Percentiles rank a stretch among this genome's conserved stretches.
phyloP scores from a whole-genome alignment of 306 rosid genomes.

The Lagenaria siceraria region DNA sequence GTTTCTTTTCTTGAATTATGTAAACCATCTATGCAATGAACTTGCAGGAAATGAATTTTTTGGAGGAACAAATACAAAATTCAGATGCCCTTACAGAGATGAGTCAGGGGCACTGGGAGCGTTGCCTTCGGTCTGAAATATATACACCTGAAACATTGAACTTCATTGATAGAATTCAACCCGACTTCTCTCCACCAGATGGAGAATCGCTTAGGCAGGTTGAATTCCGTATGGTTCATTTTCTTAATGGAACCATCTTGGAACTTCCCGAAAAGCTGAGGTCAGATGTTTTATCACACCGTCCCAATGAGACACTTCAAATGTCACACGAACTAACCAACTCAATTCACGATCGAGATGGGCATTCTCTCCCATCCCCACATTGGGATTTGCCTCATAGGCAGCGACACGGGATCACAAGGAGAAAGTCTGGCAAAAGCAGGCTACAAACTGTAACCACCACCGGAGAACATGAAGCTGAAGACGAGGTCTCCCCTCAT shows the following conservation, averaged over 20 bases:
- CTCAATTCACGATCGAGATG: constrained; percentile 61
- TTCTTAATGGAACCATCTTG: constrained; percentile 56
- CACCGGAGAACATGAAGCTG: constrained; percentile 59
- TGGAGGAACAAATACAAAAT: constrained; percentile 65
- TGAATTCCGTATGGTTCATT: constrained; percentile 73
- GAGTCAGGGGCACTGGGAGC: constrained; percentile 98
- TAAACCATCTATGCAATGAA: background rate
- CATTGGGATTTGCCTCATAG: constrained; percentile 56
- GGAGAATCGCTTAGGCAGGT: constrained; percentile 96
- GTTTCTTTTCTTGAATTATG: background rate
- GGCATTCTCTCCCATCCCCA: constrained; percentile 34
- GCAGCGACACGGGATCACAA: constrained; percentile 56
- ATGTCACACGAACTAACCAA: constrained; percentile 45
- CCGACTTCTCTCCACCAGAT: constrained; percentile 83
- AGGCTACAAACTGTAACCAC: constrained; percentile 78
- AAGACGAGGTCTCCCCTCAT: constrained; percentile 56
- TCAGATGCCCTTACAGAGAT: constrained; percentile 74
- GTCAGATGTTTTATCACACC: constrained; percentile 32
- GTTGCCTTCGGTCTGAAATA: constrained; percentile 79
- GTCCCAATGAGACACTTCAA: constrained; percentile 59
- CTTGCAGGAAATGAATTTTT: constrained; percentile 56
- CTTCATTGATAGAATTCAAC: constrained; percentile 68
- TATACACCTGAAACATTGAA: constrained; percentile 58
- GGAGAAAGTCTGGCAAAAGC: constrained; percentile 91
- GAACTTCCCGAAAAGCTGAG: constrained; percentile 72